Percentiles rank a stretch among this genome's conserved stretches.
Conservation (phyloP, 306 rosid genomes). For the Leucaena leucocephala region DNA sequence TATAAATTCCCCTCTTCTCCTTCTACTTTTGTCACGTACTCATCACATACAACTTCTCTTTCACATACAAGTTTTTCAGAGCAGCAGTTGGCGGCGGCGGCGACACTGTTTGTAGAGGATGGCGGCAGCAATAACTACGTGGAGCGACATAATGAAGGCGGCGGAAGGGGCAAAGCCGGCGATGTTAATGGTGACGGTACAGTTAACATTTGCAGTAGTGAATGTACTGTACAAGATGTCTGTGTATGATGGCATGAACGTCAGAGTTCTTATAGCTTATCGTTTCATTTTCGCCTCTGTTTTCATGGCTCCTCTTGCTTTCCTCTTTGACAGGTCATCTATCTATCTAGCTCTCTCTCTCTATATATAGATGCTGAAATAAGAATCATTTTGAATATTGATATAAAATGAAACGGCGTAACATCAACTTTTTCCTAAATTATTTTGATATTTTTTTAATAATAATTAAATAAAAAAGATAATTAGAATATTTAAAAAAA, state of each 20-base stretch:
- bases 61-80: not conserved
- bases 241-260: conserved; percentile 60
- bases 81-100: no score
- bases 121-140: not conserved
- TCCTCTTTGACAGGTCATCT: conserved; percentile 53
- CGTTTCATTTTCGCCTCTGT: conserved; percentile 58
- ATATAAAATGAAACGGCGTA: no score
- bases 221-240: conserved; percentile 67
- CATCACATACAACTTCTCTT: not conserved
- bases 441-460: no score
- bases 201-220: conserved; percentile 49
- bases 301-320: conserved; percentile 63
- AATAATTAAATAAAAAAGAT: no score
- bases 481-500: no score
- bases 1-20: not conserved
- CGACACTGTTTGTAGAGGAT: no score
- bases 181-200: conserved; percentile 51
- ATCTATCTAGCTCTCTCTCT: no score
- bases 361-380: no score
- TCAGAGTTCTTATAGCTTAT: conserved; percentile 58
- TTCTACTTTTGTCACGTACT: not conserved
- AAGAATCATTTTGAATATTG: no score
- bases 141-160: not conserved
- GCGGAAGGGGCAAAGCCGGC: conserved; percentile 50
- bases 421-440: no score